Conservation (phyloP, 225 moss, liverwort and hornwort genomes). For the Takakia lepidozioides region DNA sequence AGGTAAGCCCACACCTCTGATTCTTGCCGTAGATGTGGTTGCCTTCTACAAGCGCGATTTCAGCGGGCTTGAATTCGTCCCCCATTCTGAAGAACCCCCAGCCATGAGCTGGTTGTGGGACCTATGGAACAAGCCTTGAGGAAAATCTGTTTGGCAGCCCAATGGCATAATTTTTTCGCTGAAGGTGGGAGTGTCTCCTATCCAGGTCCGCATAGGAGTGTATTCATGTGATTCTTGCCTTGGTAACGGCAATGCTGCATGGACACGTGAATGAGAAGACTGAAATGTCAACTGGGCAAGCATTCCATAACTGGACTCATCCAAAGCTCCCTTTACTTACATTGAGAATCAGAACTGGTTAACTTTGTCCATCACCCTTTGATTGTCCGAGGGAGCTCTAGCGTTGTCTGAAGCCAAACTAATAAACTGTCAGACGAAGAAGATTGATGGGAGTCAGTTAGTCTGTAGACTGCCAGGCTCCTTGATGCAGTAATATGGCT, state of each 20-base stretch:
- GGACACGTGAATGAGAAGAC: no score
- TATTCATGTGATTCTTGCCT: slow-evolving; percentile 11
- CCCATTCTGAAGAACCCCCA: slow-evolving; percentile 54
- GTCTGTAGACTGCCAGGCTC: no score
- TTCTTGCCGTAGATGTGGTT: slow-evolving; percentile 68
- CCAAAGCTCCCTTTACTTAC: no score
- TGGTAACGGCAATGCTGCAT: slow-evolving; percentile 53
- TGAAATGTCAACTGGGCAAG: no score
- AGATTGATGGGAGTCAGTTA: no score
- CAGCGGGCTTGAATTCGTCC: slow-evolving; percentile 58
- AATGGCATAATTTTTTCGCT: slow-evolving; percentile 35
- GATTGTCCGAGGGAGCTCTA: no score
- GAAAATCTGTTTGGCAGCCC: slow-evolving; percentile 39
- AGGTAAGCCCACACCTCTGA: slow-evolving; percentile 71
- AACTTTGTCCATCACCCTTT: no score
- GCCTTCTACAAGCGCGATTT: slow-evolving; percentile 72
- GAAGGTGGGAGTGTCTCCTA: slow-evolving; percentile 49
- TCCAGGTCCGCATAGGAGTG: slow-evolving; percentile 50
- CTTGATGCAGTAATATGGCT: no score
- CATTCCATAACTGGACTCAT: no score
- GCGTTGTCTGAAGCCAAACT: no score
- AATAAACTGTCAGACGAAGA: no score
- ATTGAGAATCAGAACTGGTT: no score
- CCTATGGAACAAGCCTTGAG: slow-evolving; percentile 47
- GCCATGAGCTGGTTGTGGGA: slow-evolving; percentile 45